phyloP scores from a whole-genome alignment of 306 rosid genomes.

The Dryas alaskensis region DNA sequence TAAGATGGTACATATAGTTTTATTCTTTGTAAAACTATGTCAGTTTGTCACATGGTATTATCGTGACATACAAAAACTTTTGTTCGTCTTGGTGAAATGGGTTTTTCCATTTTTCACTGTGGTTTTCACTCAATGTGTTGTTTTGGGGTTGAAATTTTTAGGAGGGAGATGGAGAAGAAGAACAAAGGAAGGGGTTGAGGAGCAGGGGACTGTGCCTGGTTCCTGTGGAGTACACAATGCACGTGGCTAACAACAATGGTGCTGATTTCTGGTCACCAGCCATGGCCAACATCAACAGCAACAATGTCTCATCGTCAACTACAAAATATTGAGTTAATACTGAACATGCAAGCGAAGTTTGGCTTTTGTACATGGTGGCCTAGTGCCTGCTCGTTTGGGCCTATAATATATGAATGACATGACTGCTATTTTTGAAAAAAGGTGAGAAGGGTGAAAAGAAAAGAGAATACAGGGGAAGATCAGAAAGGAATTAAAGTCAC shows the following conservation, averaged over 20 bases:
- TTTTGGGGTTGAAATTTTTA: conserved; percentile 3
- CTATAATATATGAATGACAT: not conserved
- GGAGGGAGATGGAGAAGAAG: conserved; percentile 33
- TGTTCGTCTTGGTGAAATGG: no score
- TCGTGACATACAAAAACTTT: no score
- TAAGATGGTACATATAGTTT: no score
- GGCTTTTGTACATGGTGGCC: conserved; percentile 12
- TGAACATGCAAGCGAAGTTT: not conserved
- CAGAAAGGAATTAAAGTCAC: not conserved
- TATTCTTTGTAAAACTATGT: no score
- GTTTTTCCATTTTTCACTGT: not conserved
- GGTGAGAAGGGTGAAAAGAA: conserved; percentile 1
- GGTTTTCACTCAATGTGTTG: not conserved
- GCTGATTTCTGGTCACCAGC: conserved; percentile 94
- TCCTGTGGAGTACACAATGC: conserved; percentile 65
- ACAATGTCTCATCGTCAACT: conserved; percentile 17
- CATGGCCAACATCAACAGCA: conserved; percentile 33
- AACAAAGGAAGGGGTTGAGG: conserved; percentile 37
- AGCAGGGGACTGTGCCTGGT: conserved; percentile 75
- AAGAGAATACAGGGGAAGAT: conserved; percentile 3
- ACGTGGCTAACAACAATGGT: conserved; percentile 66
- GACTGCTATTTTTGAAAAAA: not conserved
- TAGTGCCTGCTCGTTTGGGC: conserved; percentile 8
- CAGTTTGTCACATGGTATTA: no score
- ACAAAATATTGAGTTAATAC: conserved; percentile 2